These are phyloP conservation scores for Colletotrichum nymphaeae DNA, from an alignment of 2,329 filamentous ascomycete genomes.

Conservation along the genomic window DNA sequence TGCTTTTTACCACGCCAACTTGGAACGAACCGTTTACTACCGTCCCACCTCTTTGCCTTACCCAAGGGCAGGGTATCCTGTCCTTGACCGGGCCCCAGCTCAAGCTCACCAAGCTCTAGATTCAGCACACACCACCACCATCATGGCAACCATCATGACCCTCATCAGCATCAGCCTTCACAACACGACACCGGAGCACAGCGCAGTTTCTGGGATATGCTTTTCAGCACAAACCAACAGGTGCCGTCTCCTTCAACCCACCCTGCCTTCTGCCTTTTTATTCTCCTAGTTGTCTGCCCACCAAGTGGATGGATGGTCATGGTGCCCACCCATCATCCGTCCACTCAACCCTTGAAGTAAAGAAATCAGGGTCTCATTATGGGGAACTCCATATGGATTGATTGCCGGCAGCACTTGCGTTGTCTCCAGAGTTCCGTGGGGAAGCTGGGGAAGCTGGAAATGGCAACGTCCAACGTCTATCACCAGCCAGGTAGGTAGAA, in stretches of 20 bases:
- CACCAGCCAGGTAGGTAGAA: not conserved
- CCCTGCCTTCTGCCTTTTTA: not conserved
- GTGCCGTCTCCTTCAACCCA: not conserved
- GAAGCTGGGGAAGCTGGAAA: slow-evolving; percentile 6
- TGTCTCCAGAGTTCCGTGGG: slow-evolving; percentile 5
- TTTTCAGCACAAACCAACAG: slow-evolving; percentile 19
- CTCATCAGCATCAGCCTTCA: slow-evolving; percentile 8
- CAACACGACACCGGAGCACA: slow-evolving; percentile 4
- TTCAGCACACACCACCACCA: slow-evolving; percentile 16
- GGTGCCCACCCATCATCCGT: not conserved
- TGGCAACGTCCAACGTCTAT: slow-evolving; percentile 8
- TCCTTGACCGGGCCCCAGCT: slow-evolving; percentile 9
- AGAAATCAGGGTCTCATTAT: not conserved
- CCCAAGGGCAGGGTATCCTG: slow-evolving; percentile 16
- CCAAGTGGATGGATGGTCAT: not conserved
- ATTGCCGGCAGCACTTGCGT: not conserved
- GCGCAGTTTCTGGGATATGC: slow-evolving; percentile 7
- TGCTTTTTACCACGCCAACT: slow-evolving; percentile 30
- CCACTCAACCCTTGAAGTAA: not conserved
- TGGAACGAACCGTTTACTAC: slow-evolving; percentile 35
- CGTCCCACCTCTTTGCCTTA: slow-evolving; percentile 36
- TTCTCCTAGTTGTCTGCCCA: slow-evolving; percentile 5
- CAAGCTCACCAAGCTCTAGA: not conserved
- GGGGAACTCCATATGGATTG: slow-evolving; percentile 2
- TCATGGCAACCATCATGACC: slow-evolving; percentile 1